A percentile compares a stretch with the other conserved stretches of the same genome.
Conservation (phyloP, 306 rosid genomes). For the Trichosanthes cucumerina region DNA sequence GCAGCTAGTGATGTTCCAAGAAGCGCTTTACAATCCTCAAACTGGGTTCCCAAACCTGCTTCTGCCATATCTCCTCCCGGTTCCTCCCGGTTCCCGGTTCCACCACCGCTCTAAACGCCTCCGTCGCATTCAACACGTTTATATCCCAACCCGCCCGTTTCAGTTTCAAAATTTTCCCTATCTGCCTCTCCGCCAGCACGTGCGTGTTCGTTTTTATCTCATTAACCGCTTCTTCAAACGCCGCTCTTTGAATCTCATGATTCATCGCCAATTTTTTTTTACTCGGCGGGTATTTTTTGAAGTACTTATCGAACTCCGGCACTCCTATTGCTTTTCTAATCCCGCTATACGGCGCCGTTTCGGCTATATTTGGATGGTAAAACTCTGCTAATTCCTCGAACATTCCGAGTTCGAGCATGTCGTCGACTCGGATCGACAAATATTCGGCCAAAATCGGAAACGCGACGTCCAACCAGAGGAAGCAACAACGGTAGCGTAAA, state of each 20-base stretch:
- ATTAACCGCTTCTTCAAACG: not conserved
- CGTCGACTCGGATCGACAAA: not conserved
- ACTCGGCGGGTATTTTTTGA: not conserved
- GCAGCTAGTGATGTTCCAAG: constrained; percentile 51
- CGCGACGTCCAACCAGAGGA: not conserved
- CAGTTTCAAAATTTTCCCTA: not conserved
- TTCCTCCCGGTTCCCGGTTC: not conserved
- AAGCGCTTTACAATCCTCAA: constrained; percentile 75
- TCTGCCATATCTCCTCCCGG: constrained; percentile 54
- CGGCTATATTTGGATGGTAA: not conserved
- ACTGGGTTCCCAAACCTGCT: constrained; percentile 63
- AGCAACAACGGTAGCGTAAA: constrained; percentile 1
- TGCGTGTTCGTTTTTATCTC: not conserved
- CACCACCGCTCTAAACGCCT: not conserved
- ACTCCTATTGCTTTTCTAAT: constrained; percentile 1
- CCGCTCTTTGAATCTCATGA: not conserved
- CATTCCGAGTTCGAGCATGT: constrained; percentile 1
- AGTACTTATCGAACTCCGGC: not conserved
- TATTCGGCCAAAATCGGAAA: not conserved
- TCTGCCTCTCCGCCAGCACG: not conserved
- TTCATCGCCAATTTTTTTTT: not conserved
- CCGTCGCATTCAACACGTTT: not conserved
- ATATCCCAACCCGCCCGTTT: constrained; percentile 1
- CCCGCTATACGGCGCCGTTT: not conserved
- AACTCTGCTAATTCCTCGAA: not conserved